Base-by-base conservation (phyloP, 768 basidiomycete genomes). In the Leccinum olivaceopallidum region DNA sequence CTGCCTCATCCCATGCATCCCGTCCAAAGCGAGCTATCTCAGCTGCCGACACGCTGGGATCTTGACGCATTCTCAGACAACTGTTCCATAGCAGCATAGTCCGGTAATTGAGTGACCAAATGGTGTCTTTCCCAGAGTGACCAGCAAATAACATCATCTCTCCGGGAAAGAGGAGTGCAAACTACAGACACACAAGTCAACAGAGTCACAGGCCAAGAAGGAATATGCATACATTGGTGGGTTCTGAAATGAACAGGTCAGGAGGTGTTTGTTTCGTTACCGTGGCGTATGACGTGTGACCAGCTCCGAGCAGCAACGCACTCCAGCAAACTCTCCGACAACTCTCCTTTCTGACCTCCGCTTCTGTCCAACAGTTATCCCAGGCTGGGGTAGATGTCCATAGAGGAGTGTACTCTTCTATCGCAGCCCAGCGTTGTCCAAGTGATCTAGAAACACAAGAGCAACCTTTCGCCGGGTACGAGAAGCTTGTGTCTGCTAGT, bases 71-170 rank as follows among this genome's bases (percentile, higher is more conserved):
- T 54, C 82, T 83, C 57, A 87, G 76, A 66, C 90, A 92, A 22
- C 81, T 81, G 70, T 88, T 84, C 89, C 90, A 92, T 37, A 91
- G 75, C 22, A 92, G 75, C 75, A 87, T 85, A 7, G 82, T 78
- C 51, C 88, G 84, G 65, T 87, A 83, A 67, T 87, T 83, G 55
- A 91, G 75, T n/a, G 87, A 88, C 89, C 87, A 92, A 22, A 91
- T 77, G 6, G 86, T 86, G 57, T 89, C 83, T 70, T 88, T 90
- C 9, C 81, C 76, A 4, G 82, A 77, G 57, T 69, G 62, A 42
- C 56, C 42, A 37, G 59, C 64, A 22, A 69, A 49, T 20, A 71
- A 73, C 26, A 85, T 73, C 13, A 83, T 79, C 73, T 91, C 89
- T n/a, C 88, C 89, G 7, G 88, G 85, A 70, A 92, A 91, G 22